Evolutionary conservation across 176 grass and related monocot genomes (phyloP), one percentile per base, ranked within the genome.

Genomic region (Chrysopogon serrulatus): DNA sequence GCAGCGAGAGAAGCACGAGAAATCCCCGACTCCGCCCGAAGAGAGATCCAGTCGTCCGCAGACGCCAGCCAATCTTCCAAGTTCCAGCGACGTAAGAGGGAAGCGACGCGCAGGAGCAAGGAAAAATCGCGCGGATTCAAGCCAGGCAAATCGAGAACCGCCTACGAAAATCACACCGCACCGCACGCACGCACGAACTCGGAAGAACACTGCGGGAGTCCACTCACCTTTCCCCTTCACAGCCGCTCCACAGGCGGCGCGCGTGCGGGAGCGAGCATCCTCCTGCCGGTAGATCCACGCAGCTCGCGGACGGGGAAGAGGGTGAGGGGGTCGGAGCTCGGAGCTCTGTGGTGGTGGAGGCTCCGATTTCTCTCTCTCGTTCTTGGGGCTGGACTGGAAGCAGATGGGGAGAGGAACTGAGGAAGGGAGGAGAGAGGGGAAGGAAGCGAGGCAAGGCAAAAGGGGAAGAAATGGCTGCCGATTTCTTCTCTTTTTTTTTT

Each of bases 281-380:
- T 48, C 76, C 24, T 60, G 69, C 41, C 21, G 43, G 35, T 19
- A 83, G 88, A 90, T 90, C 88, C 80, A 68, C 73, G 41, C 37
- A 9, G 67, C 6, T 63, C 45, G 68, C 48, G 15, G 80, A 27
- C 8, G 71, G 39, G 8, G 85, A 26, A 21, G 83, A 41, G 15
- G 59, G n/a, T 4, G 36, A 53, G 39, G 72, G n/a, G 18, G 47
- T 43, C 85, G 16, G 71, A 32, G 18, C 61, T 43, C 85, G 16
- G 71, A 32, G 47, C 62, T 56, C 79, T 74, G 47, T 6, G 79
- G 85, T 26, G 60, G 11, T 6, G 71, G 48, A 35, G 12, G 64
- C 19, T 11, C 31, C 11, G 63, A 77, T 77, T 87, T 68, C 24
- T 43, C n/a, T n/a, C n/a, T n/a, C n/a, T n/a, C n/a, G n/a, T n/a